These are phyloP conservation scores for Aspergillus sojae DNA, from an alignment of 2,329 filamentous ascomycete species.

Conservation along the genomic window DNA sequence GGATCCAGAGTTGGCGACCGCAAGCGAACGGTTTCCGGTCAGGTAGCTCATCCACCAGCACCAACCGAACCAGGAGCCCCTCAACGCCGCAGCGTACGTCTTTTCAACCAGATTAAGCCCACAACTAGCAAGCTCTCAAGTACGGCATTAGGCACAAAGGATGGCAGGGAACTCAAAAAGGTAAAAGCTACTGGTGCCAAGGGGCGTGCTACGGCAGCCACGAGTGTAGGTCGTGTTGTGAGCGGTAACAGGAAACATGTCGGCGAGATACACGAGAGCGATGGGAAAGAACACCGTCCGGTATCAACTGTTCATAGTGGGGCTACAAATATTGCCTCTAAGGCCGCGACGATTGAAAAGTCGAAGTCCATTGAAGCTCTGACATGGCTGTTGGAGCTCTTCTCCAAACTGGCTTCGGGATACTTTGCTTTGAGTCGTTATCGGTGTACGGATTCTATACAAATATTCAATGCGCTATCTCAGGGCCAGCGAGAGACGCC, in stretches of 20 bases:
- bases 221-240: slow-evolving; percentile 80
- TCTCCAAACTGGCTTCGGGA: slow-evolving; percentile 78
- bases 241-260: slow-evolving; percentile 82
- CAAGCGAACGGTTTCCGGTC: slow-evolving; percentile 91
- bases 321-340: slow-evolving; percentile 29
- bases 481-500: slow-evolving; percentile 81
- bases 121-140: slow-evolving; percentile 65
- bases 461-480: slow-evolving; percentile 71
- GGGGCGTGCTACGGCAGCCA: slow-evolving; percentile 65
- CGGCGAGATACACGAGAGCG: slow-evolving; percentile 62
- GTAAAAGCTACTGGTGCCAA: slow-evolving; percentile 74
- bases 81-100: slow-evolving; percentile 71
- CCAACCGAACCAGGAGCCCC: slow-evolving; percentile 64
- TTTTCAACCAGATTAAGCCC: slow-evolving; percentile 72
- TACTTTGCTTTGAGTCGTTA: slow-evolving; percentile 80
- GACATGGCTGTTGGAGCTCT: slow-evolving; percentile 74
- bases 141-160: slow-evolving; percentile 60
- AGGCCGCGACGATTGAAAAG: slow-evolving; percentile 51
- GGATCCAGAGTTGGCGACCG: slow-evolving; percentile 59
- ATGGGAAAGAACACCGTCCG: slow-evolving; percentile 62
- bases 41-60: slow-evolving; percentile 57
- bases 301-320: slow-evolving; percentile 35
- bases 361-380: slow-evolving; percentile 74
- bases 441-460: slow-evolving; percentile 74
- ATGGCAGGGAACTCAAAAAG: slow-evolving; percentile 78